phyloP scores from a whole-genome alignment of 768 basidiomycete species.

The Leccinum subtestaceum region DNA sequence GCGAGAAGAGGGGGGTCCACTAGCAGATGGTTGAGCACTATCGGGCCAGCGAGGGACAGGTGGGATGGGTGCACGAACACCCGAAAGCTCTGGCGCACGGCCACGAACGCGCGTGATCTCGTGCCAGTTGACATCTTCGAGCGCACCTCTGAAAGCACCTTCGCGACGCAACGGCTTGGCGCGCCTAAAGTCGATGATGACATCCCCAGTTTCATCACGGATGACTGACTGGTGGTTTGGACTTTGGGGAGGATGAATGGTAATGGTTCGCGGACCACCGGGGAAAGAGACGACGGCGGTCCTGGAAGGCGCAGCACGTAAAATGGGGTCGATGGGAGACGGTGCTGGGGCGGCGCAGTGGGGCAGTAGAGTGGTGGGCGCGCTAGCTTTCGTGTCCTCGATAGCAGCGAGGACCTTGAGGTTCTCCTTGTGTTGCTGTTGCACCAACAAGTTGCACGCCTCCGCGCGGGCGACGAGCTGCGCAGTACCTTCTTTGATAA shows the following conservation, averaged over 20 bases:
- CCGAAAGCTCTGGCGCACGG: slow-evolving; percentile 9
- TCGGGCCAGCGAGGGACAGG: slow-evolving; percentile 14
- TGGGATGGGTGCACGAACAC: neutral
- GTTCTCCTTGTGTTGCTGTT: slow-evolving; percentile 10
- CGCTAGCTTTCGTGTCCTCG: neutral
- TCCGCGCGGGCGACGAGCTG: slow-evolving; percentile 4
- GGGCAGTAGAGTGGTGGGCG: neutral
- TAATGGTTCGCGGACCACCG: slow-evolving; percentile 21
- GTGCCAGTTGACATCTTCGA: slow-evolving; percentile 8
- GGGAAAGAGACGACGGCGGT: slow-evolving; percentile 17
- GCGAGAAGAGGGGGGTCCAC: neutral
- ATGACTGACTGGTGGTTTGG: slow-evolving; percentile 13
- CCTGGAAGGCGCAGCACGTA: neutral
- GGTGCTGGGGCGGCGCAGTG: neutral
- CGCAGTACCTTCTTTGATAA: slow-evolving; percentile 8
- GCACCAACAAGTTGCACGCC: neutral
- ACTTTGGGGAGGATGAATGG: slow-evolving; percentile 20
- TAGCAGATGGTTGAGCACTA: neutral
- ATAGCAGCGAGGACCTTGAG: neutral
- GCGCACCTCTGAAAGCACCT: slow-evolving; percentile 18
- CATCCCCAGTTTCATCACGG: slow-evolving; percentile 17
- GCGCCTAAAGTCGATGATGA: slow-evolving; percentile 12
- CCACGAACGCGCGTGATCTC: slow-evolving; percentile 10
- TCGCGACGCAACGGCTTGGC: slow-evolving; percentile 17
- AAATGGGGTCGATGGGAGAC: neutral